Percentiles rank a stretch among this genome's conserved stretches.
Conservation (phyloP, 2,329 filamentous ascomycete species). For the Dothidotthia symphoricarpi region DNA sequence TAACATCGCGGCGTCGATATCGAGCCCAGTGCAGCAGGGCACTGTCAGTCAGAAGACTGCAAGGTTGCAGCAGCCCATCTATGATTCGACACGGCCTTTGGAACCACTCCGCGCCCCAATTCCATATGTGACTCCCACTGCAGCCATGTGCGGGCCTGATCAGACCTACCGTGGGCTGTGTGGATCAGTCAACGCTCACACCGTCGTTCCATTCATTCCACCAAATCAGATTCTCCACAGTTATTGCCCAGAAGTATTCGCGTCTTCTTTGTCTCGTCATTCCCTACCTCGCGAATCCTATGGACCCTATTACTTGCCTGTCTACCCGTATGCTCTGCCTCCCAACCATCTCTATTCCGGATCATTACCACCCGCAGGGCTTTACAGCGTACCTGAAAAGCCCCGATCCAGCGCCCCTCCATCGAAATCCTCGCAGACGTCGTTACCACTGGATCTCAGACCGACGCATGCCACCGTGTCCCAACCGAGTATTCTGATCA, state of each 20-base stretch:
- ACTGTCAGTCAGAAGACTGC: neutral
- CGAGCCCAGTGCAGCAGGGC: neutral
- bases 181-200: too few relatives aligned
- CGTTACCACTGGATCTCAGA: too few relatives aligned
- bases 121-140: neutral
- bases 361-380: constrained; percentile 18
- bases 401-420: constrained; percentile 7
- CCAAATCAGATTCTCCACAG: too few relatives aligned
- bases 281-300: too few relatives aligned
- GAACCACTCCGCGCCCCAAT: neutral
- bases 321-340: constrained; percentile 3
- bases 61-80: too few relatives aligned
- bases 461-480: neutral
- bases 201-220: too few relatives aligned
- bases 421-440: constrained; percentile 1
- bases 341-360: constrained; percentile 1
- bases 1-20: neutral
- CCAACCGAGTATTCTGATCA: constrained; percentile 6
- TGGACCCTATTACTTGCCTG: too few relatives aligned
- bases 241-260: too few relatives aligned
- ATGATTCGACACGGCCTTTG: too few relatives aligned
- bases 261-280: too few relatives aligned
- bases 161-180: too few relatives aligned
- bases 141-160: neutral
- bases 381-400: constrained; percentile 21